Evolutionary conservation across 2,329 filamentous ascomycete genomes (phyloP), one percentile per base, ranked within the genome.

Genomic region (Didymellaceae sp.): DNA sequence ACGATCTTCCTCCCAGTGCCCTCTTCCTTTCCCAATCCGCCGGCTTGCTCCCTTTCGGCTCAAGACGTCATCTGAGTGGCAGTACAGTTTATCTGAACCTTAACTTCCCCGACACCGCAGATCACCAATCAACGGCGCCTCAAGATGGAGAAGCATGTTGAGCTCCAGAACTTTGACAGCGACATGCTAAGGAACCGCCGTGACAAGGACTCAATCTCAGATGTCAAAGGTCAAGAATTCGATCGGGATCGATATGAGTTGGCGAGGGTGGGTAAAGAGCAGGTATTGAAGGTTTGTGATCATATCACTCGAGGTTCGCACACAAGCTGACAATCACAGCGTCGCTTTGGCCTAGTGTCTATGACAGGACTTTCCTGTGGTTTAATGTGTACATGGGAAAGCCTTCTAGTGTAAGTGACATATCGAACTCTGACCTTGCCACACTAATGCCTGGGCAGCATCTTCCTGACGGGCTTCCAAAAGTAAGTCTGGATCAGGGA

Each of bases 331-430:
- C n/a, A 7, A 10, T 17, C 17, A 13, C 35, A 73, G 71, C 70
- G 71, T 30, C 68, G 68, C 34, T 74, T 74, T 30, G 69, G 70
- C 13, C 42, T 74, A 44, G 64, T 73, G 37, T 67, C 64, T 21
- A 73, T 73, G 65, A 69, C 69, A 5, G 71, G 71, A 21, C 59
- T 74, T 17, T 70, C 69, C 5, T 72, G 69, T 28, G 67, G 66
- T 18, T 55, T 74, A 38, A 71, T 74, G 68, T 68, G 68, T 21
- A 73, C 71, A 25, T 74, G 71, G 71, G 71, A 74, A 44, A 72
- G 66, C 32, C 54, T 72, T 26, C 54, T 74, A 26, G 65, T 73
- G 71, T 73, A 61, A 58, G 69, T 51, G 28, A 21, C 5, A 6
- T 8, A 3, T 10, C 7, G 11, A 14, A 4, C 13, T 11, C 20